These are phyloP conservation scores for Podospora sp. DNA, from an alignment of 495 filamentous ascomycete genomes.

Conservation along the genomic window DNA sequence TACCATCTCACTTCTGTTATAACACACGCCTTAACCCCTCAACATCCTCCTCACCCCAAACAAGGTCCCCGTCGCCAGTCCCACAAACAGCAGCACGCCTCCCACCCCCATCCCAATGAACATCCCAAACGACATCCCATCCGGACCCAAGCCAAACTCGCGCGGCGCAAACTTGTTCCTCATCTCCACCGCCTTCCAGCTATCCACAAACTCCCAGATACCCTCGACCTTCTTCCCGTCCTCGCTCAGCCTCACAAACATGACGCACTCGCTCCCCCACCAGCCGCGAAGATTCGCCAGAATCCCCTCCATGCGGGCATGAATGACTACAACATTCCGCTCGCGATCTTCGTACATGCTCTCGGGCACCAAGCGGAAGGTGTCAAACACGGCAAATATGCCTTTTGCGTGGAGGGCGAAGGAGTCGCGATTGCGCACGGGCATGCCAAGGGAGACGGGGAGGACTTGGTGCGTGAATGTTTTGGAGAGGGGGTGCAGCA, in stretches of 20 bases:
- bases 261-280: conserved; percentile 47
- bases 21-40: no score
- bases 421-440: conserved; percentile 33
- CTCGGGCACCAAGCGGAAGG: conserved; percentile 43
- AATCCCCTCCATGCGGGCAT: conserved; percentile 40
- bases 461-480: conserved; percentile 43
- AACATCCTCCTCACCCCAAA: conserved; percentile 20
- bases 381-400: conserved; percentile 43
- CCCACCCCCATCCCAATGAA: conserved; percentile 16
- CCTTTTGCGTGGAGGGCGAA: conserved; percentile 40
- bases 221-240: conserved; percentile 35
- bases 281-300: conserved; percentile 24
- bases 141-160: conserved; percentile 25
- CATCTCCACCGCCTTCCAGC: conserved; percentile 45
- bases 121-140: background rate
- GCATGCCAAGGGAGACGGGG: conserved; percentile 41
- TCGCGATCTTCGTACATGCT: conserved; percentile 38
- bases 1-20: no score
- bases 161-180: conserved; percentile 34
- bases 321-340: conserved; percentile 34
- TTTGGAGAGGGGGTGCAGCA: conserved; percentile 35
- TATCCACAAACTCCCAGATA: conserved; percentile 47
- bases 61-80: conserved; percentile 23
- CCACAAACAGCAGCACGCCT: conserved; percentile 25
- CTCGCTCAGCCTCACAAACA: conserved; percentile 38